A percentile compares a stretch with the other conserved stretches of the same genome.
Evolutionary conservation across 257 asterid species (phyloP).

Genomic region (Primulina huaijiensis): DNA sequence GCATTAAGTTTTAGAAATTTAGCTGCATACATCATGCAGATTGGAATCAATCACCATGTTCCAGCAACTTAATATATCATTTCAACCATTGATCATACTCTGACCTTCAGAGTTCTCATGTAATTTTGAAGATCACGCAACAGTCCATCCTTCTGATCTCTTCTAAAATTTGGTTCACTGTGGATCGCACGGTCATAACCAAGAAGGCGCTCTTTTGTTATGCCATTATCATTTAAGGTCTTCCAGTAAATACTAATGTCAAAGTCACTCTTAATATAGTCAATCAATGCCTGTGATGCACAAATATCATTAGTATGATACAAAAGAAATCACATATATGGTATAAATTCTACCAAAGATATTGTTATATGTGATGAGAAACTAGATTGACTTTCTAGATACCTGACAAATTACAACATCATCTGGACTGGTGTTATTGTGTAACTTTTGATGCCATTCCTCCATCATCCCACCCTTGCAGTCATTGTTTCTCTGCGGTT

Average conservation of each 20-base stretch:
- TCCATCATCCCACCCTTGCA: conserved; percentile 99
- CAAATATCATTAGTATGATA: conserved; percentile 11
- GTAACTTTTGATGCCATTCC: conserved; percentile 99
- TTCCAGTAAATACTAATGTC: conserved; percentile 86
- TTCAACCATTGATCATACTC: conserved; percentile 12
- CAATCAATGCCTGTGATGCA: conserved; percentile 74
- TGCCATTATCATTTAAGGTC: conserved; percentile 87
- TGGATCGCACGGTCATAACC: conserved; percentile 97
- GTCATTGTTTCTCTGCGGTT: conserved; percentile 74
- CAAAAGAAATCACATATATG: neutral
- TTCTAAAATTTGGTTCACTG: conserved; percentile 78
- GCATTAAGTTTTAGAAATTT: neutral
- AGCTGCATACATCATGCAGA: conserved; percentile 15
- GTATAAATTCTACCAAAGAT: neutral
- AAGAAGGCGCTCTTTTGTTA: conserved; percentile 95
- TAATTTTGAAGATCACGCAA: conserved; percentile 90
- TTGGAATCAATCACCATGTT: conserved; percentile 10
- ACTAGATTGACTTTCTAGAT: conserved; percentile 24
- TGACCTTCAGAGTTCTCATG: conserved; percentile 92
- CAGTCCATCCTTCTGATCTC: conserved; percentile 84
- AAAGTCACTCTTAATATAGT: conserved; percentile 78
- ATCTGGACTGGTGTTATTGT: conserved; percentile 98
- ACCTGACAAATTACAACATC: conserved; percentile 99
- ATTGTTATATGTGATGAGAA: conserved; percentile 2
- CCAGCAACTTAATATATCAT: conserved; percentile 16